Evolutionary conservation across 2,329 filamentous ascomycete species (phyloP), one percentile per base, ranked within the genome.

Genomic region (Penicillium aurantiogriseum): DNA sequence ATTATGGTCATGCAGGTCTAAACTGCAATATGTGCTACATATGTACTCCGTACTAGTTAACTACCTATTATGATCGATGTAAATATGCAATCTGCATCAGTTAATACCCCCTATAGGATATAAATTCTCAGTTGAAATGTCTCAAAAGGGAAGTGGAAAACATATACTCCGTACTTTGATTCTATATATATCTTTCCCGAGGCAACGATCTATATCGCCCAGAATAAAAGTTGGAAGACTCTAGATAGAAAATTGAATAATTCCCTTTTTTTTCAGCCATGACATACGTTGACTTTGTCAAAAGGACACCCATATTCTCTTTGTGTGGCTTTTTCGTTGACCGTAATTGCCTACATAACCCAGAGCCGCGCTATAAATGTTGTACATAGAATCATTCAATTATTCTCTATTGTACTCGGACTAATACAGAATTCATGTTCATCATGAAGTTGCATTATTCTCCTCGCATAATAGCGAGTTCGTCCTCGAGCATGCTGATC

Each of bases 401-500:
- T 9, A n/a, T 13, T 45, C 19, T 44, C 11, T 25, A 15, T 31
- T n/a, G 21, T 27, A 51, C 15, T 13, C 29, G 9, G 15, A 35
- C 27, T 52, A 52, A 35, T 35, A 35, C 40, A 46, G 5, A 39
- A 31, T 42, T 40, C 21, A 39, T 31, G 42, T 31, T 29, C 9
- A 44, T 60, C 56, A 62, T 38, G 46, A 17, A 19, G 58, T 54
- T 9, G 60, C 42, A 13, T 46, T 15, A 47, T 47, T 58, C 64
- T 17, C 66, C 69, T 45, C 68, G 57, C 55, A 74, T 66, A 58
- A 73, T 66, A 43, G 69, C 64, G 31, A 76, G 61, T 60, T 77
- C 75, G 46, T 74, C 71, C 36, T 71, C 67, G 21, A 77, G 64
- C 62, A 77, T 64, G 49, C 65, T 68, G 19, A 72, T 65, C 38